Evolutionary conservation across 495 filamentous ascomycete genomes (phyloP), one percentile per base, ranked within the genome.

Genomic region (Hypomontagnella submonticulosa): DNA sequence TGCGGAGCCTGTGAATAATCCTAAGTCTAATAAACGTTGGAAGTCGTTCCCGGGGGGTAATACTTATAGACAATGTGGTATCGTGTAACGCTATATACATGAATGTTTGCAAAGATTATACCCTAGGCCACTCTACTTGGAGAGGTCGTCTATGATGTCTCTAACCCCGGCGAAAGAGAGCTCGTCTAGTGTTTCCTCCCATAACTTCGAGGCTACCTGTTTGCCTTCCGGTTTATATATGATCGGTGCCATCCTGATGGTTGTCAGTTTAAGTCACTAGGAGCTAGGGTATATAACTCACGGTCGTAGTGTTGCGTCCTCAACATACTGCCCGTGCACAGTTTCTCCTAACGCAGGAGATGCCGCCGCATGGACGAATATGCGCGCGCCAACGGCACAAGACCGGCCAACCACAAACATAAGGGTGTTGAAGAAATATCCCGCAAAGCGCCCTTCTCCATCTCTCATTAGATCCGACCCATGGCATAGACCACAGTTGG

Each of bases 171-270:
- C 73, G 57, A 79, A 79, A 0, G 58, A 63, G 51, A 80, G 61
- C 59, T 80, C 77, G 3, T 64, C 61, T 51, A 79, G 16, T 4
- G 76, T 80, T 53, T 80, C 79, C 15, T 76, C 20, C 75, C 73
- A 80, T 3, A 79, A 18, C 7, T 49, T 38, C 44, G 76, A 47
- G 16, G 56, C 72, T 1, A 77, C 44, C 38, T 56, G 33, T 54
- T 75, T 53, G 67, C 79, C 44, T 75, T 60, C 54, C 1, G 73
- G 75, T 15, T 47, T 57, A 51, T 79, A 79, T 10, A 71, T 19
- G 10, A 62, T 15, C 3, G 63, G 63, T 10, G 63, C 33, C 57
- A 56, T 61, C 8, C 40, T 72, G 48, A 57, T 27, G 10, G 33
- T 41, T 19, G 63, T 63, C 5, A 41, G 49, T 34, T 7, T 33